Percentiles rank a stretch among this genome's conserved stretches.
Evolutionary conservation across 2,329 filamentous ascomycete genomes (phyloP).

Genomic region (Colletotrichum chlorophyti): DNA sequence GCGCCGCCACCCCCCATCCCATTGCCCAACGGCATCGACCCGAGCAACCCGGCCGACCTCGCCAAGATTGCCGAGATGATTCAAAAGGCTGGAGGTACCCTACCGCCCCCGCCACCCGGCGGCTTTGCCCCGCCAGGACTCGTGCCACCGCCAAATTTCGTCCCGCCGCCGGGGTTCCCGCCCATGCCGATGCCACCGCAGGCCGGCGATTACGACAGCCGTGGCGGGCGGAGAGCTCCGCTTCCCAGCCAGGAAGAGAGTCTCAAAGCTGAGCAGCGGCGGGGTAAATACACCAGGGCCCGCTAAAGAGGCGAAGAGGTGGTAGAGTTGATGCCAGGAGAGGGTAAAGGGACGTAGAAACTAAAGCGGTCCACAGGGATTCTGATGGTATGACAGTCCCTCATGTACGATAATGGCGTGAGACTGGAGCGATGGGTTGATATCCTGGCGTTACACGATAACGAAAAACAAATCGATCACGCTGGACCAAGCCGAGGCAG

Average conservation of each 20-base stretch:
- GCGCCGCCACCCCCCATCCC: constrained; percentile 50
- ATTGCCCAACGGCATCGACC: constrained; percentile 61
- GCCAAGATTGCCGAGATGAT: constrained; percentile 69
- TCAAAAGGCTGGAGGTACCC: constrained; percentile 68
- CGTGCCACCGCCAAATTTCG: constrained; percentile 52
- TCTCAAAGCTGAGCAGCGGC: constrained; percentile 76
- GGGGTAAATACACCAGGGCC: constrained; percentile 64
- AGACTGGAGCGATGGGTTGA: constrained; percentile 14
- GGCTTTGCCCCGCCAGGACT: constrained; percentile 53
- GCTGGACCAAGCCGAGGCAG: not conserved
- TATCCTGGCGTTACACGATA: constrained; percentile 19
- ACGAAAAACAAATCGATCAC: constrained; percentile 1
- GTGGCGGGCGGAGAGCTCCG: constrained; percentile 64
- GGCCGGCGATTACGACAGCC: constrained; percentile 41
- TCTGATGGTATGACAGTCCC: not conserved
- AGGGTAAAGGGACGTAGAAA: not conserved
- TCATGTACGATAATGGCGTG: constrained; percentile 1
- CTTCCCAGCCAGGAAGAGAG: constrained; percentile 87
- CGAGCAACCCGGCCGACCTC: constrained; percentile 66
- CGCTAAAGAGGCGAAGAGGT: constrained; percentile 4
- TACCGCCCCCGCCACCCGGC: constrained; percentile 55
- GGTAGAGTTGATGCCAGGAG: not conserved
- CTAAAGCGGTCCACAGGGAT: not conserved
- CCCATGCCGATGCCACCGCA: constrained; percentile 40
- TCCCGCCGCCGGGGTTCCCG: constrained; percentile 50